Evolutionary conservation across 768 basidiomycete species (phyloP).

Genomic region (Fomitopsis pulvina): DNA sequence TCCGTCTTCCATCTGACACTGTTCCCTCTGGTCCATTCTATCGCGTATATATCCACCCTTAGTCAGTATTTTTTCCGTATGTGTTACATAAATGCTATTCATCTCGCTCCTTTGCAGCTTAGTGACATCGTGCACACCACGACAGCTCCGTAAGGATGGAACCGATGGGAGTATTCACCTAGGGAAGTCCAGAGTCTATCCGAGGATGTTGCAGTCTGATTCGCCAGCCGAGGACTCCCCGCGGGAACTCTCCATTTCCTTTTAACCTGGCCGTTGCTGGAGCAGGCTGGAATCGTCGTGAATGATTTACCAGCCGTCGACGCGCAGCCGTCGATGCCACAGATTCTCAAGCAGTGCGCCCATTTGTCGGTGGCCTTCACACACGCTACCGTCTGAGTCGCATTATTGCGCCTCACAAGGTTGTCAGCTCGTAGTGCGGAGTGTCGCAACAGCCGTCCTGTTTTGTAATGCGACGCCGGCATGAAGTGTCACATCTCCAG

Average conservation of each 20-base stretch:
- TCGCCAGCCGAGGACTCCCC: constrained; percentile 4
- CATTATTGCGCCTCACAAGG: not conserved
- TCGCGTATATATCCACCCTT: not conserved
- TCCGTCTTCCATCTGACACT: not conserved
- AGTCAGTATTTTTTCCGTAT: not conserved
- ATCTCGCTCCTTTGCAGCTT: not conserved
- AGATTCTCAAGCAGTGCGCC: not conserved
- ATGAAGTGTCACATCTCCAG: no score
- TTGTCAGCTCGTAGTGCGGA: no score
- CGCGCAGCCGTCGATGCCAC: not conserved
- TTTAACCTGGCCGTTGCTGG: constrained; percentile 1
- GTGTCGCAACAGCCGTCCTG: no score
- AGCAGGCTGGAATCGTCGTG: not conserved
- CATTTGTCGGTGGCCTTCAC: not conserved
- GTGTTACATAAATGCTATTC: constrained; percentile 7
- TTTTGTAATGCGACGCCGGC: no score
- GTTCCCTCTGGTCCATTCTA: not conserved
- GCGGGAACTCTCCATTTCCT: not conserved
- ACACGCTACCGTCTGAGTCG: not conserved
- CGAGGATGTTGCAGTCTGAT: constrained; percentile 6
- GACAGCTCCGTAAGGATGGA: not conserved
- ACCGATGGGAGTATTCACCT: not conserved
- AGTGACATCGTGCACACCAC: not conserved
- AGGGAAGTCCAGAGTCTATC: not conserved
- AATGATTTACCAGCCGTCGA: not conserved